Conservation (phyloP, 1,284 basidiomycete species). For the Heterobasidion annosum region DNA sequence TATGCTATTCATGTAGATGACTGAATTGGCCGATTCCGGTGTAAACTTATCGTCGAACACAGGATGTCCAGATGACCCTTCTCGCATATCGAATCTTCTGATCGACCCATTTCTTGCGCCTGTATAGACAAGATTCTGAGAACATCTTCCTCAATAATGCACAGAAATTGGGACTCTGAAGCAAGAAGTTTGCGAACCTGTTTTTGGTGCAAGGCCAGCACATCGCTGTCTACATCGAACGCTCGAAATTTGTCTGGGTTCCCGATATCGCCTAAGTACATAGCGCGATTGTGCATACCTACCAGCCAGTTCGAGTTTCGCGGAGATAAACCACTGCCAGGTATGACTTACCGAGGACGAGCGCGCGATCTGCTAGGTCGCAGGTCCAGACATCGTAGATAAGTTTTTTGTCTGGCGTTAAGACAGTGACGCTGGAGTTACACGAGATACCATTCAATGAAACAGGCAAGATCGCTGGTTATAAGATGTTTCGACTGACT, state of each 20-base stretch:
- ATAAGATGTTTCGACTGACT: conserved; percentile 20
- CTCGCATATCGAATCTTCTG: conserved; percentile 50
- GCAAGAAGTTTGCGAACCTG: conserved; percentile 24
- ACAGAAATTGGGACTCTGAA: background rate
- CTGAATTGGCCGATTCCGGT: conserved; percentile 25
- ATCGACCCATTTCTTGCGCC: conserved; percentile 56
- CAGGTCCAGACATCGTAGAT: conserved; percentile 44
- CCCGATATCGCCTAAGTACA: conserved; percentile 44
- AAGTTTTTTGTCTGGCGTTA: conserved; percentile 24
- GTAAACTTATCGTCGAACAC: conserved; percentile 31
- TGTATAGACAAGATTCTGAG: conserved; percentile 45
- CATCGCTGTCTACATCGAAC: conserved; percentile 49
- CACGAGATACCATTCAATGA: background rate
- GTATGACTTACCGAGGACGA: conserved; percentile 28
- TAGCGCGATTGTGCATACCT: conserved; percentile 45
- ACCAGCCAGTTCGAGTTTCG: background rate
- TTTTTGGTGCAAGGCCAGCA: conserved; percentile 44
- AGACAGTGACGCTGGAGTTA: conserved; percentile 15
- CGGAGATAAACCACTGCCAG: conserved; percentile 22
- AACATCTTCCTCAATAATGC: background rate
- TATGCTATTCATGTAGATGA: conserved; percentile 42
- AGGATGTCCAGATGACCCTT: conserved; percentile 24
- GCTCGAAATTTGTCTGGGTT: conserved; percentile 17
- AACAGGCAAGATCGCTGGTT: background rate
- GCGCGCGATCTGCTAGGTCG: no score